Conservation (phyloP, 495 filamentous ascomycete species). For the Xylaria scruposa region DNA sequence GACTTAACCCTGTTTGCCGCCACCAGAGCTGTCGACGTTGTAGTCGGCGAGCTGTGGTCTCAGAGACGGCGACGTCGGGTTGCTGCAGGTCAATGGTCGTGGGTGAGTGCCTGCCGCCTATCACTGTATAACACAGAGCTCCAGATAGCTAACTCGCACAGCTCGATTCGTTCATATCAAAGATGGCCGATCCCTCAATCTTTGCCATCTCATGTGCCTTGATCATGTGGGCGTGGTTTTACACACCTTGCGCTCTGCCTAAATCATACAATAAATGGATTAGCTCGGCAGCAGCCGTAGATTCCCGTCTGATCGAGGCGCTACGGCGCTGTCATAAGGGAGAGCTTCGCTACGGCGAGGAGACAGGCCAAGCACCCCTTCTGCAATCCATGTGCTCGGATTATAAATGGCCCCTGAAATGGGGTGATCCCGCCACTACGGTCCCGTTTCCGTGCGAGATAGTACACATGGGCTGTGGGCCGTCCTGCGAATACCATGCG, state of each 20-base stretch:
- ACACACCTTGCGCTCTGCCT: conserved; percentile 71
- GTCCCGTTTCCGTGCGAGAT: conserved; percentile 86
- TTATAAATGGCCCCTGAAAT: conserved; percentile 68
- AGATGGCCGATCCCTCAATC: conserved; percentile 68
- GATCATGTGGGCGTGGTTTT: conserved; percentile 94
- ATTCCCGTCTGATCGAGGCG: conserved; percentile 75
- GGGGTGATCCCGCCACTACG: conserved; percentile 78
- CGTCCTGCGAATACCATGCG: conserved; percentile 81
- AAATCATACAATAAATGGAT: conserved; percentile 88
- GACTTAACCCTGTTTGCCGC: conserved; percentile 86
- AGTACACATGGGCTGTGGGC: conserved; percentile 82
- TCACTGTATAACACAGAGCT: not conserved
- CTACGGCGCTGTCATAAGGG: conserved; percentile 71
- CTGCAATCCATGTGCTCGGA: conserved; percentile 79
- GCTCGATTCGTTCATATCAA: conserved; percentile 58
- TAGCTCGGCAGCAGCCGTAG: conserved; percentile 76
- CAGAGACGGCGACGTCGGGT: conserved; percentile 47
- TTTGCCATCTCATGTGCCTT: conserved; percentile 80
- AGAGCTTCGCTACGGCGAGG: conserved; percentile 74
- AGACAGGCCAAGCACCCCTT: conserved; percentile 75
- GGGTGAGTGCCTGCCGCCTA: conserved; percentile 35
- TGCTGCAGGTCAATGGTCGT: conserved; percentile 55
- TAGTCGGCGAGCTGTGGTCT: conserved; percentile 71
- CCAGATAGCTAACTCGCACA: conserved; percentile 31
- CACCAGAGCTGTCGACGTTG: conserved; percentile 75